These are phyloP conservation scores for Narthecium ossifragum DNA, from an alignment of 106 monocot species.

Conservation along the genomic window DNA sequence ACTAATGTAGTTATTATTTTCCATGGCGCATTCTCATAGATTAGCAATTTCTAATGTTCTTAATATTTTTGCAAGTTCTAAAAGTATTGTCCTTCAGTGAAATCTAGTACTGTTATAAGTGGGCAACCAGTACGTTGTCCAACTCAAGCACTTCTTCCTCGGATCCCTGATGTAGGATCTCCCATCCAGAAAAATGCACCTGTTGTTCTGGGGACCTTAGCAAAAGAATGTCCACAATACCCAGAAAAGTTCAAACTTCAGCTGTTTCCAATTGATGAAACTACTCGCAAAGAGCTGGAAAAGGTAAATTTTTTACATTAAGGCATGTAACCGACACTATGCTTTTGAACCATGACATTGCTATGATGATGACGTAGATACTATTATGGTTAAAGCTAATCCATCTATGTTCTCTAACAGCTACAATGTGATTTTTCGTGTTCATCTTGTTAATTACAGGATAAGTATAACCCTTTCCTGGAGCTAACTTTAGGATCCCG, in stretches of 20 bases:
- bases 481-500: conserved; percentile 50
- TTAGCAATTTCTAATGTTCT: neutral
- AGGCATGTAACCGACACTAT: neutral
- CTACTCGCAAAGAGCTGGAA: conserved; percentile 33
- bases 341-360: neutral
- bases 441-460: conserved; percentile 19
- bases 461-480: conserved; percentile 57
- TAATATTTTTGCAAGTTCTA: too few relatives aligned
- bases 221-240: conserved; percentile 6
- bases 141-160: conserved; percentile 6
- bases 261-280: conserved; percentile 64
- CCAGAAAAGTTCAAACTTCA: conserved; percentile 54
- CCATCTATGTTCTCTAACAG: too few relatives aligned
- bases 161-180: conserved; percentile 2
- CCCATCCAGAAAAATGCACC: conserved; percentile 2
- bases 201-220: conserved; percentile 3
- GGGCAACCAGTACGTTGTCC: conserved; percentile 11
- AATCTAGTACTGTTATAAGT: conserved; percentile 1
- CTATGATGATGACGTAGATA: neutral
- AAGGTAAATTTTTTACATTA: conserved; percentile 30
- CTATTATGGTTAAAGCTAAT: neutral
- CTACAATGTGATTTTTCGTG: neutral
- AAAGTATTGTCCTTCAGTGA: conserved; percentile 14
- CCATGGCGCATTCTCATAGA: neutral
- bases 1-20: neutral